These are phyloP conservation scores for Theobroma cacao DNA, from an alignment of 345 rosid species.

Conservation along the genomic window DNA sequence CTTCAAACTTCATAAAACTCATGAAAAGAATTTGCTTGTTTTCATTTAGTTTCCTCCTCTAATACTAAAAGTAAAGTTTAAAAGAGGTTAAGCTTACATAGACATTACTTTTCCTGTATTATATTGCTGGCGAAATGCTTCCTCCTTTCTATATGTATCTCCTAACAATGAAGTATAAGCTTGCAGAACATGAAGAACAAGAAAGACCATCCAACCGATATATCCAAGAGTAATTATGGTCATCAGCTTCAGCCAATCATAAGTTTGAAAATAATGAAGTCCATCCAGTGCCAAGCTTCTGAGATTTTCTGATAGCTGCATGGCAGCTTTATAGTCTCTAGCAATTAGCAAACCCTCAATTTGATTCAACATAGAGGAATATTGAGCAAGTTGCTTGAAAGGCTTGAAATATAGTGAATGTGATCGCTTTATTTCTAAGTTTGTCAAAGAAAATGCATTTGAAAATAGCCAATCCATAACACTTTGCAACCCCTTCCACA, in stretches of 20 bases:
- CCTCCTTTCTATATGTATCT: constrained; percentile 47
- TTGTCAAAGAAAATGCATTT: constrained; percentile 45
- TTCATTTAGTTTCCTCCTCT: constrained; percentile 6
- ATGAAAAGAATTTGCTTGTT: neutral
- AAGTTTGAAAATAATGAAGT: constrained; percentile 91
- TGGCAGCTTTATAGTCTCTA: constrained; percentile 58
- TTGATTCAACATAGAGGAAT: constrained; percentile 42
- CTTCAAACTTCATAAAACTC: neutral
- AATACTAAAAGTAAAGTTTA: constrained; percentile 8
- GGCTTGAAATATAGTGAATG: constrained; percentile 76
- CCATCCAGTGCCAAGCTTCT: constrained; percentile 87
- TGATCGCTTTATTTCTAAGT: constrained; percentile 71
- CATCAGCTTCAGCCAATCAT: constrained; percentile 97
- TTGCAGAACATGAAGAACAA: constrained; percentile 80
- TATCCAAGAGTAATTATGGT: constrained; percentile 80
- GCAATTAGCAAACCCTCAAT: constrained; percentile 63
- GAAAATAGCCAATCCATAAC: constrained; percentile 6
- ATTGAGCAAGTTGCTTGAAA: constrained; percentile 61
- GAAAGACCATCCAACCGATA: constrained; percentile 87
- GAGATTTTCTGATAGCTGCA: constrained; percentile 63
- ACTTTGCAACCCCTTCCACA: neutral
- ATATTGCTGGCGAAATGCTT: constrained; percentile 40
- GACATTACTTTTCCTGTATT: constrained; percentile 69
- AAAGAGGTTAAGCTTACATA: constrained; percentile 36
- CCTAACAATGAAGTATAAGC: constrained; percentile 69